Conservation (phyloP, 139 green algal genomes). For the Penium margaritaceum region DNA sequence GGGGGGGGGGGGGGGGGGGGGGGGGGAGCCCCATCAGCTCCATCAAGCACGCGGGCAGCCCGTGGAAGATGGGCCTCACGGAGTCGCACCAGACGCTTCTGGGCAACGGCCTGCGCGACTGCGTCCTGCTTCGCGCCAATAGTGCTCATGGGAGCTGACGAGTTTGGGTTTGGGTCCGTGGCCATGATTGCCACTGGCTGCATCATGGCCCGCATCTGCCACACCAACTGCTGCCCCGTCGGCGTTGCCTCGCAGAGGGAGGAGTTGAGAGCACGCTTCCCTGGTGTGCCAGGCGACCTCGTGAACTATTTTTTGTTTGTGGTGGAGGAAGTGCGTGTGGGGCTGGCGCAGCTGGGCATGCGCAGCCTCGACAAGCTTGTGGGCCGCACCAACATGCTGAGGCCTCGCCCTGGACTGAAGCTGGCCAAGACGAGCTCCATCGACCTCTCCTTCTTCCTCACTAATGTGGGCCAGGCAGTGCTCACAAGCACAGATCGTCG, state of each 20-base stretch:
- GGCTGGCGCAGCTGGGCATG: conserved; percentile 74
- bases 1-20: too few species aligned
- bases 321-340: conserved; percentile 57
- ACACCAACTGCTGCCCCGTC: conserved; percentile 99
- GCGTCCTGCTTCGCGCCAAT: conserved; percentile 84
- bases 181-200: conserved; percentile 98
- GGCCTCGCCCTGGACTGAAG: conserved; percentile 52
- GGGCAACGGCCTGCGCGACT: conserved; percentile 84
- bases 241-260: conserved; percentile 84
- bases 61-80: conserved; percentile 91
- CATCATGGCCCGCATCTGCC: conserved; percentile 99
- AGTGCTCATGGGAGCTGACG: conserved; percentile 86
- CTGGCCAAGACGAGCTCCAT: conserved; percentile 82
- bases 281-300: conserved; percentile 78
- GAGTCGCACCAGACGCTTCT: conserved; percentile 74
- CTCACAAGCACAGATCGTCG: conserved; percentile 38
- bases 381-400: conserved; percentile 59
- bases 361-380: conserved; percentile 84
- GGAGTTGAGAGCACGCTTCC: conserved; percentile 92
- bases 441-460: conserved; percentile 80
- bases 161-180: conserved; percentile 89
- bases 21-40: conserved; percentile 87
- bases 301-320: conserved; percentile 95
- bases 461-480: too few species aligned
- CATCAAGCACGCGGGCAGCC: conserved; percentile 95